phyloP scores from a whole-genome alignment of 495 filamentous ascomycete species.

The Penicillium ochrochloron region DNA sequence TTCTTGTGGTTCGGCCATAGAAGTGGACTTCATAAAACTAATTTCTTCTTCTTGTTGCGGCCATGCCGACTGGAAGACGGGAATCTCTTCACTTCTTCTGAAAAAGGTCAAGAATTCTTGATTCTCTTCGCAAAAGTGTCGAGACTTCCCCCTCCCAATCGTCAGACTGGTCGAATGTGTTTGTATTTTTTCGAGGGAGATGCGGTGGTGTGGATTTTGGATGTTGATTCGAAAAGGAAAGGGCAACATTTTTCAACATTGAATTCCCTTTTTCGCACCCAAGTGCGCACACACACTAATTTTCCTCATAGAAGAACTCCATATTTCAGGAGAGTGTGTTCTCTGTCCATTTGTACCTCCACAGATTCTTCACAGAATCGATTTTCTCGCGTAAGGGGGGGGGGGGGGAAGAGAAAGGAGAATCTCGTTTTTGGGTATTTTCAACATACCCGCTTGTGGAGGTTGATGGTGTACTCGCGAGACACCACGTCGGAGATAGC shows the following conservation, averaged over 20 bases:
- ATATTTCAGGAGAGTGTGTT: conserved; percentile 34
- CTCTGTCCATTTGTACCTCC: conserved; percentile 39
- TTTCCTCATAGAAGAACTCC: conserved; percentile 30
- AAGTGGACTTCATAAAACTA: conserved; percentile 76
- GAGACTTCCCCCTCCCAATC: conserved; percentile 2
- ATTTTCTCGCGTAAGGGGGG: conserved; percentile 30
- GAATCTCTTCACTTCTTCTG: background rate
- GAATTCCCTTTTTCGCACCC: conserved; percentile 15
- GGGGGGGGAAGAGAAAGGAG: conserved; percentile 10
- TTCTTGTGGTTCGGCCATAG: conserved; percentile 48
- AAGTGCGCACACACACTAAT: conserved; percentile 26
- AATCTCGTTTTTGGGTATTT: conserved; percentile 16
- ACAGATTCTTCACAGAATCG: conserved; percentile 28
- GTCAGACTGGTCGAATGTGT: conserved; percentile 13
- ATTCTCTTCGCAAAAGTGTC: background rate
- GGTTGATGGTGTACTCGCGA: conserved; percentile 99
- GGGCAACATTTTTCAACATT: conserved; percentile 4
- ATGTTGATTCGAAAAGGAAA: conserved; percentile 10
- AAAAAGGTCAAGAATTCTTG: too few relatives aligned
- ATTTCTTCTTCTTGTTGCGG: conserved; percentile 50
- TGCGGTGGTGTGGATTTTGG: conserved; percentile 12
- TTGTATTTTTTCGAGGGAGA: conserved; percentile 11
- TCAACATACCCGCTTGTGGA: conserved; percentile 97
- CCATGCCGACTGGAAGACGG: conserved; percentile 19
- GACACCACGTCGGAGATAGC: conserved; percentile 98